These are phyloP conservation scores for Cutaneotrichosporon cutaneum DNA, from an alignment of 1,284 basidiomycete species.

Conservation along the genomic window DNA sequence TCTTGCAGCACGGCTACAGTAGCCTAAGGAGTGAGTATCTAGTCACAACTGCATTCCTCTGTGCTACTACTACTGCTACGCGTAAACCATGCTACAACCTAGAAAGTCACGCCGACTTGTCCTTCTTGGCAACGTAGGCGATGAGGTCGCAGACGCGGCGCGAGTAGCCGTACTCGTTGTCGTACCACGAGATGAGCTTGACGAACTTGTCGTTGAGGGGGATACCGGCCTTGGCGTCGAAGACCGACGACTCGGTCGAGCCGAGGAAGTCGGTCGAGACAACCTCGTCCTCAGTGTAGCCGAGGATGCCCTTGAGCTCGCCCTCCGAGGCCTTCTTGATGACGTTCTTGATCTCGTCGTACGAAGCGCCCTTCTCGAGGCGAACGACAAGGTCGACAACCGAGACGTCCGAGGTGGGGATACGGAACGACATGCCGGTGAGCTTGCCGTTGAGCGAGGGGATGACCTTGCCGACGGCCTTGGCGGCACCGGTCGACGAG, in stretches of 20 bases:
- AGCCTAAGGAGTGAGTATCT: background rate
- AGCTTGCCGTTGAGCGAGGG: constrained; percentile 96
- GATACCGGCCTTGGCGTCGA: constrained; percentile 92
- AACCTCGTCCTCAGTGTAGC: constrained; percentile 90
- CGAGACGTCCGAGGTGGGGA: constrained; percentile 94
- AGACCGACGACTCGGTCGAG: constrained; percentile 74
- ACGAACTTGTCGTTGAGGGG: constrained; percentile 90
- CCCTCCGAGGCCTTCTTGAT: constrained; percentile 80
- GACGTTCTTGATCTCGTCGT: constrained; percentile 88
- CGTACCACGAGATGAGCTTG: constrained; percentile 85
- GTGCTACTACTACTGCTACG: background rate
- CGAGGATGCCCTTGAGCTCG: constrained; percentile 75
- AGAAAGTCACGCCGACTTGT: constrained; percentile 26
- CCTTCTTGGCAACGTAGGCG: constrained; percentile 65
- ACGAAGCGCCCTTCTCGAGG: constrained; percentile 78
- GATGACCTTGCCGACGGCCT: constrained; percentile 99
- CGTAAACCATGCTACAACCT: background rate
- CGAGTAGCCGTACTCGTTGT: constrained; percentile 77
- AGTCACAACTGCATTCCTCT: constrained; percentile 7
- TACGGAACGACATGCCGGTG: constrained; percentile 92
- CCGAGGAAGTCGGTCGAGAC: constrained; percentile 96
- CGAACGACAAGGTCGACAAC: constrained; percentile 97
- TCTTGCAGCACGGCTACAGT: background rate
- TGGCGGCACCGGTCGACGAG: constrained; percentile 98
- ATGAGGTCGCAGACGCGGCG: constrained; percentile 90